Conservation (phyloP, 2,329 filamentous ascomycete species). For the Coniochaeta hoffmannii region DNA sequence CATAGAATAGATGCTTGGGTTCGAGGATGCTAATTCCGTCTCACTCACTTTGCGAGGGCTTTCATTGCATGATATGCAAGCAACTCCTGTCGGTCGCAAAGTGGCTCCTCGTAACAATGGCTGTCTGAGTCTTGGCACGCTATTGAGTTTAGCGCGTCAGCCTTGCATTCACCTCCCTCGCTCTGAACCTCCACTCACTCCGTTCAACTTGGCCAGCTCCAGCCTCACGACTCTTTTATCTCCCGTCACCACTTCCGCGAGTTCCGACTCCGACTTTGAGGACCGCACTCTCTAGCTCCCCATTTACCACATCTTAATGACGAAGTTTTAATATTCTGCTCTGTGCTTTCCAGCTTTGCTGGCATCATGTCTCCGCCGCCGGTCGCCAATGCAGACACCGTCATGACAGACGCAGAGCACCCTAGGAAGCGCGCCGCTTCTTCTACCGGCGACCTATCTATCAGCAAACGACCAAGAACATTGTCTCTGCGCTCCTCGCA, state of each 20-base stretch:
- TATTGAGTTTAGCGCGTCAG: not conserved
- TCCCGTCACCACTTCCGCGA: not conserved
- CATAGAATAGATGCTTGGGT: no score
- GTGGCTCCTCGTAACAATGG: no score
- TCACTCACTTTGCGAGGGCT: no score
- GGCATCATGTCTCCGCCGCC: not conserved
- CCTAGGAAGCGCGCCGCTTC: constrained; percentile 1
- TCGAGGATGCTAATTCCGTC: no score
- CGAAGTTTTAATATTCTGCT: not conserved
- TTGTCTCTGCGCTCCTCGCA: constrained; percentile 8
- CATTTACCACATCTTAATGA: not conserved
- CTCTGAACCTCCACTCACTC: no score
- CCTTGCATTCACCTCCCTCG: not conserved
- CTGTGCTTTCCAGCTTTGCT: not conserved
- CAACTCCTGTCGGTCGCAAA: no score
- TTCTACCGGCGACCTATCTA: not conserved
- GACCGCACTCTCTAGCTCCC: not conserved
- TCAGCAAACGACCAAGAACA: constrained; percentile 22
- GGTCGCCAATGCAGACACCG: not conserved
- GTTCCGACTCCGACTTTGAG: not conserved
- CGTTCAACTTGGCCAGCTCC: not conserved
- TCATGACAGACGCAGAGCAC: not conserved
- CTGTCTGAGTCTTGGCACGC: not conserved
- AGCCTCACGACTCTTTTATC: not conserved
- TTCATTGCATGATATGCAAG: no score